Conservation (phyloP, 2,329 filamentous ascomycete genomes). For the Pseudogymnoascus sp. region DNA sequence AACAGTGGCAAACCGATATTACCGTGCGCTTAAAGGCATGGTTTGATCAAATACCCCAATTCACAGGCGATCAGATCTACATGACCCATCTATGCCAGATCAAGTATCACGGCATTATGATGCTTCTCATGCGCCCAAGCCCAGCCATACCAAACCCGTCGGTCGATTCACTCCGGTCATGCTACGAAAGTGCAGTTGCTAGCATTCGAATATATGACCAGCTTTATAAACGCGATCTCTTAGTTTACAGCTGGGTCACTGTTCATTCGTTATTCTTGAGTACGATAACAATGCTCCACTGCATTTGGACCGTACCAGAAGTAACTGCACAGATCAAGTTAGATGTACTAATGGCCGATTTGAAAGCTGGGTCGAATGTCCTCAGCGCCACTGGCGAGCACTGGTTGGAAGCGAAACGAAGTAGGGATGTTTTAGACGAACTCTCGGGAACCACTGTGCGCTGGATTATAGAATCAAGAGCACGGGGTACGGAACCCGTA, state of each 20-base stretch:
- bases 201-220: constrained; percentile 36
- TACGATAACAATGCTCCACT: constrained; percentile 44
- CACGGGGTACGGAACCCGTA: neutral
- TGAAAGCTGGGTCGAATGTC: constrained; percentile 38
- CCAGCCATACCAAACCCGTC: constrained; percentile 44
- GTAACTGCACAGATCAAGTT: constrained; percentile 33
- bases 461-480: constrained; percentile 22
- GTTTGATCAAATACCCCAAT: constrained; percentile 31
- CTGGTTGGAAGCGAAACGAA: constrained; percentile 43
- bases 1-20: constrained; percentile 40
- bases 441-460: constrained; percentile 29
- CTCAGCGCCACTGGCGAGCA: constrained; percentile 45
- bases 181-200: constrained; percentile 37
- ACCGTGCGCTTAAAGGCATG: constrained; percentile 35
- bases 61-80: constrained; percentile 17
- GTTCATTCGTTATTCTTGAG: constrained; percentile 43
- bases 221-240: constrained; percentile 37
- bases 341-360: constrained; percentile 35
- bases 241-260: constrained; percentile 42
- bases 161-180: constrained; percentile 33
- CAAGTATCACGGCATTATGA: constrained; percentile 41
- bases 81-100: constrained; percentile 34
- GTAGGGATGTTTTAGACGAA: constrained; percentile 39
- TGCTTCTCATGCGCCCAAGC: constrained; percentile 44
- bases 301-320: constrained; percentile 39